These are phyloP conservation scores for Vigna hirtella DNA, from an alignment of 306 rosid species.

Conservation along the genomic window DNA sequence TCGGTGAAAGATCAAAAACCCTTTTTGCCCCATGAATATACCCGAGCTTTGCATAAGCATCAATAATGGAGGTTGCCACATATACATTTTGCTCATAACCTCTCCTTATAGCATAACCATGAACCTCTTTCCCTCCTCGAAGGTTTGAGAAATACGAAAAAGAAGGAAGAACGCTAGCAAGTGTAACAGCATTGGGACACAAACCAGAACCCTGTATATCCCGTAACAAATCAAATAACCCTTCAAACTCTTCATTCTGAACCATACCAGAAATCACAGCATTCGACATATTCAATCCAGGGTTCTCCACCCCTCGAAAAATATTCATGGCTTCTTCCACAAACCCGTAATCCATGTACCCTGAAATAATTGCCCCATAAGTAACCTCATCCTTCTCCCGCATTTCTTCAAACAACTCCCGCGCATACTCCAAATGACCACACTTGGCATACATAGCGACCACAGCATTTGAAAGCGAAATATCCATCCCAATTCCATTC, in stretches of 20 bases:
- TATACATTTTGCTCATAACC: constrained; percentile 59
- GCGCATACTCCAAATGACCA: constrained; percentile 80
- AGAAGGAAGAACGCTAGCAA: constrained; percentile 74
- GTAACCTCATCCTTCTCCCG: constrained; percentile 73
- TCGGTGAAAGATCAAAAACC: constrained; percentile 62
- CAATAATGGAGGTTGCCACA: constrained; percentile 76
- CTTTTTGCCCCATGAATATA: constrained; percentile 60
- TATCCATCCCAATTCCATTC: constrained; percentile 58
- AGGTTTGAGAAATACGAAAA: constrained; percentile 64
- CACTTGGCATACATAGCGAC: constrained; percentile 84
- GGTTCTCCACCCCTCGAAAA: constrained; percentile 56
- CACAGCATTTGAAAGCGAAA: constrained; percentile 70
- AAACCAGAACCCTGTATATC: constrained; percentile 67
- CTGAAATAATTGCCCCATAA: constrained; percentile 70
- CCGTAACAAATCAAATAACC: constrained; percentile 56
- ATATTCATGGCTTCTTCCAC: constrained; percentile 69
- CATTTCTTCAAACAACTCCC: constrained; percentile 72
- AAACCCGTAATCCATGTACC: constrained; percentile 79
- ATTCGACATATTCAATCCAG: constrained; percentile 74
- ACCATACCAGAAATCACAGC: constrained; percentile 77
- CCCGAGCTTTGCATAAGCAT: constrained; percentile 80
- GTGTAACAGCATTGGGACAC: constrained; percentile 71
- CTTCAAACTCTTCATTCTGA: constrained; percentile 67
- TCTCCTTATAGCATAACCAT: constrained; percentile 71
- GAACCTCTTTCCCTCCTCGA: constrained; percentile 79